phyloP scores from a whole-genome alignment of 2,329 filamentous ascomycete genomes.

The Biscogniauxia sp. region DNA sequence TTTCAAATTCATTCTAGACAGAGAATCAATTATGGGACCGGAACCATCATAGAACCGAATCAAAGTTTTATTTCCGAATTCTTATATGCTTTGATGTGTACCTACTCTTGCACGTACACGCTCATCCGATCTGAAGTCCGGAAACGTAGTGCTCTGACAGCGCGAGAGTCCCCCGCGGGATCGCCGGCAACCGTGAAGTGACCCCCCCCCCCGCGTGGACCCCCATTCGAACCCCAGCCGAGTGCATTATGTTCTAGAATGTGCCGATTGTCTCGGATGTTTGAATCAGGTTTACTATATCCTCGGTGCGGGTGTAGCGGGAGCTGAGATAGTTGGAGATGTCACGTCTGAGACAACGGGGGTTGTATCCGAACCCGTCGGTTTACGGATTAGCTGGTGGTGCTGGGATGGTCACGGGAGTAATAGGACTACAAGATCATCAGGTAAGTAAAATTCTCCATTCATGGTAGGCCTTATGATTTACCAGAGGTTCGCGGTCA shows the following conservation, averaged over 20 bases:
- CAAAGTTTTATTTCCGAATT: too few relatives aligned
- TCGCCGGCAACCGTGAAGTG: slow-evolving; percentile 40
- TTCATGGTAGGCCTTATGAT: slow-evolving; percentile 12
- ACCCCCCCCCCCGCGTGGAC: slow-evolving; percentile 38
- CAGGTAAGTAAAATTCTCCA: slow-evolving; percentile 22
- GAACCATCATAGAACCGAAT: slow-evolving; percentile 1
- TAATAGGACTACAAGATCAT: slow-evolving; percentile 15
- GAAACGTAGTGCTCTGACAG: too few relatives aligned
- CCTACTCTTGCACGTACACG: too few relatives aligned
- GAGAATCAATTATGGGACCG: background rate
- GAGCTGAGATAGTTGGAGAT: slow-evolving; percentile 31
- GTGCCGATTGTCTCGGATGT: slow-evolving; percentile 28
- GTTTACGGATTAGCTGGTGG: slow-evolving; percentile 30
- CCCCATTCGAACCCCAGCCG: slow-evolving; percentile 23
- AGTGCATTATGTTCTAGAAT: slow-evolving; percentile 38
- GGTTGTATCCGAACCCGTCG: slow-evolving; percentile 41
- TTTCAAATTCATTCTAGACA: background rate
- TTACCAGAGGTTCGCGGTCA: slow-evolving; percentile 37
- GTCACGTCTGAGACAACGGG: slow-evolving; percentile 45
- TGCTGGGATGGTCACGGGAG: slow-evolving; percentile 22
- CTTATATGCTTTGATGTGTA: too few relatives aligned
- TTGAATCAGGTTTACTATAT: slow-evolving; percentile 31
- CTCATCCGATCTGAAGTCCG: too few relatives aligned
- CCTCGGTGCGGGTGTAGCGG: slow-evolving; percentile 18
- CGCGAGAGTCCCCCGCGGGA: slow-evolving; percentile 31